Evolutionary conservation across 352 stramenopile species (phyloP).

Genomic region (Phytophthora idaei): DNA sequence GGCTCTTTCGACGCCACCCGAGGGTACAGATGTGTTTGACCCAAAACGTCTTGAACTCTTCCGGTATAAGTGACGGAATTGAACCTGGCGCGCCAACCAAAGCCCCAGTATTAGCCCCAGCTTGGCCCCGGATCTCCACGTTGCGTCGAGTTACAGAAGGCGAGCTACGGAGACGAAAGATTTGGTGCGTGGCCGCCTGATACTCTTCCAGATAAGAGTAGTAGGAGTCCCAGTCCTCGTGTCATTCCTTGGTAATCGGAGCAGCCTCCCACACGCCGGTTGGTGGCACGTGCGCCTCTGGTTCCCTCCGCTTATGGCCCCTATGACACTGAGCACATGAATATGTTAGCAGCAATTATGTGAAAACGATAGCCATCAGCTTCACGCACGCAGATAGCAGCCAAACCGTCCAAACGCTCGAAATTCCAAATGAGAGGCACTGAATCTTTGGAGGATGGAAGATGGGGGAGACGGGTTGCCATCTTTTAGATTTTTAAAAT

Average conservation of each 20-base stretch:
- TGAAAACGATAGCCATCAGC: background rate
- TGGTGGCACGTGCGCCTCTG: conserved; percentile 2
- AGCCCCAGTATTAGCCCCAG: background rate
- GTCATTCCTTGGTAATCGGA: conserved; percentile 3
- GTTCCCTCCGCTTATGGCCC: conserved; percentile 5
- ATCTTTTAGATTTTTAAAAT: too few species aligned
- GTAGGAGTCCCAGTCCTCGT: conserved; percentile 2
- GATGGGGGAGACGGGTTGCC: too few species aligned
- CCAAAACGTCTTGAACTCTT: conserved; percentile 11
- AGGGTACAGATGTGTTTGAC: background rate
- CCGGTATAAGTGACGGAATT: background rate
- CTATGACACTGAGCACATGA: background rate
- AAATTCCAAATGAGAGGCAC: background rate
- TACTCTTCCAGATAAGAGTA: conserved; percentile 1
- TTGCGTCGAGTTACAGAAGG: conserved; percentile 3
- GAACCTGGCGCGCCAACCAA: background rate
- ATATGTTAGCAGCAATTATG: too few species aligned
- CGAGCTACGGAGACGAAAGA: conserved; percentile 2
- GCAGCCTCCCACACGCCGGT: background rate
- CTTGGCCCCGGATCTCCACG: background rate
- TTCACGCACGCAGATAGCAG: background rate
- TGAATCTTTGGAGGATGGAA: background rate
- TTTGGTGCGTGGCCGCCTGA: conserved; percentile 5
- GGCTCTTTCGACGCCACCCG: conserved; percentile 9
- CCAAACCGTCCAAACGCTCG: background rate